Conservation (phyloP, 139 green algal genomes). For the Chlorella sorokiniana region DNA sequence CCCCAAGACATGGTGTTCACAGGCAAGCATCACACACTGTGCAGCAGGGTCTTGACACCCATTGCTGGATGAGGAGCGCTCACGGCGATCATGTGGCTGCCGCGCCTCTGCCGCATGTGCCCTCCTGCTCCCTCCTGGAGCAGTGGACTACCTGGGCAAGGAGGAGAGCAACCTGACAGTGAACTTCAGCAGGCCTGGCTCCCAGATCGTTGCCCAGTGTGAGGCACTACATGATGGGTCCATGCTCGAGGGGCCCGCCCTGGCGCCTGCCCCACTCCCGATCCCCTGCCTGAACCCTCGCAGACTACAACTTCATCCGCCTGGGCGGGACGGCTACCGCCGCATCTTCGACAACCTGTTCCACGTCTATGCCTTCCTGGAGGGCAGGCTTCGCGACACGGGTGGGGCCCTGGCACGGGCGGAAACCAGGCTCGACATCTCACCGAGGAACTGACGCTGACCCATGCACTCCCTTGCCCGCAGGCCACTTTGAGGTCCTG, state of each 20-base stretch:
- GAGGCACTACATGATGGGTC: neutral
- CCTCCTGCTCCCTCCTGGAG: no score
- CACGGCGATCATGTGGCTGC: neutral
- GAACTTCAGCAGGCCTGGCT: constrained; percentile 68
- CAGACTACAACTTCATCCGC: constrained; percentile 69
- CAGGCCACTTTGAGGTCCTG: constrained; percentile 46
- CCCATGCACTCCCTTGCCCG: neutral
- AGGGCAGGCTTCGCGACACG: constrained; percentile 20
- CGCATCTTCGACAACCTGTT: constrained; percentile 62
- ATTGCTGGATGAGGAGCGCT: neutral
- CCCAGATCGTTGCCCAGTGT: constrained; percentile 50
- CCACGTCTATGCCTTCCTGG: constrained; percentile 28
- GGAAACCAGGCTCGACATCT: no score
- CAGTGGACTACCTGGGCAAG: constrained; percentile 42
- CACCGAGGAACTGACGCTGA: neutral
- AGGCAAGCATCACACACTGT: no score
- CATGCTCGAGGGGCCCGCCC: no score
- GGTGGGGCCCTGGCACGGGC: neutral
- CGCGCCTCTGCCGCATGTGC: no score
- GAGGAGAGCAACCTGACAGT: constrained; percentile 70
- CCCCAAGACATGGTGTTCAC: constrained; percentile 28
- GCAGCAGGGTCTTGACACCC: neutral
- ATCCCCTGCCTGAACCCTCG: neutral
- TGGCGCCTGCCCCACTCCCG: neutral
- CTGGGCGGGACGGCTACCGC: constrained; percentile 61